These are phyloP conservation scores for Avena eriantha DNA, from an alignment of 176 grass and related monocot species.

Conservation along the genomic window DNA sequence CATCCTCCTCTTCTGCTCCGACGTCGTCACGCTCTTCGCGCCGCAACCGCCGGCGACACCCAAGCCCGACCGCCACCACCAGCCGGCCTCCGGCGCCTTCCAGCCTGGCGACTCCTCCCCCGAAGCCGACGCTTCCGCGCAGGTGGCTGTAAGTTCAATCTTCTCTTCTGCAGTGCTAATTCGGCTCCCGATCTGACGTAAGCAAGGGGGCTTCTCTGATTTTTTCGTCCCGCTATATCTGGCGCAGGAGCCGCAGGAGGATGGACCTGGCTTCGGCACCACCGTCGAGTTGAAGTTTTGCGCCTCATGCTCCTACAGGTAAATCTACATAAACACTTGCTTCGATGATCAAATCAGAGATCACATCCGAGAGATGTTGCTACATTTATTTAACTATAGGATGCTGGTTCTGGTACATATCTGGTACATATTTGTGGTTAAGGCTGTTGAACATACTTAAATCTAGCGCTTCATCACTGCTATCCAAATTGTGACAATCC, in stretches of 20 bases:
- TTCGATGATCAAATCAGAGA: neutral
- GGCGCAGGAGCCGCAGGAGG: conserved; percentile 54
- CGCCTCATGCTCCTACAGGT: conserved; percentile 91
- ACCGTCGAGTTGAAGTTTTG: conserved; percentile 89
- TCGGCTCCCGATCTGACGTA: conserved; percentile 7
- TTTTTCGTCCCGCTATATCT: neutral
- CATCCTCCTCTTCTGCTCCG: conserved; percentile 94
- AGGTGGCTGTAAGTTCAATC: neutral
- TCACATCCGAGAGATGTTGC: conserved; percentile 17
- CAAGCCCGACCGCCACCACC: conserved; percentile 28
- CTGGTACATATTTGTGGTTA: neutral
- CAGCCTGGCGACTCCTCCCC: conserved; percentile 36
- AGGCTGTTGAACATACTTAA: neutral
- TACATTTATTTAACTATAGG: neutral
- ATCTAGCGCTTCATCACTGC: neutral
- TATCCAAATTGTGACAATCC: neutral
- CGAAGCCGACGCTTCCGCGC: conserved; percentile 11
- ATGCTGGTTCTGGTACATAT: neutral
- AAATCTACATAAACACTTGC: neutral
- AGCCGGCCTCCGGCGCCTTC: neutral
- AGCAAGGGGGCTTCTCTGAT: neutral
- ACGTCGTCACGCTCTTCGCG: conserved; percentile 77
- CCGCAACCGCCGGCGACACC: conserved; percentile 49
- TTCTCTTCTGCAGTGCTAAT: neutral
- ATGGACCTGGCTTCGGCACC: conserved; percentile 75